Evolutionary conservation across 306 rosid genomes (phyloP).

Genomic region (Myrica gale): DNA sequence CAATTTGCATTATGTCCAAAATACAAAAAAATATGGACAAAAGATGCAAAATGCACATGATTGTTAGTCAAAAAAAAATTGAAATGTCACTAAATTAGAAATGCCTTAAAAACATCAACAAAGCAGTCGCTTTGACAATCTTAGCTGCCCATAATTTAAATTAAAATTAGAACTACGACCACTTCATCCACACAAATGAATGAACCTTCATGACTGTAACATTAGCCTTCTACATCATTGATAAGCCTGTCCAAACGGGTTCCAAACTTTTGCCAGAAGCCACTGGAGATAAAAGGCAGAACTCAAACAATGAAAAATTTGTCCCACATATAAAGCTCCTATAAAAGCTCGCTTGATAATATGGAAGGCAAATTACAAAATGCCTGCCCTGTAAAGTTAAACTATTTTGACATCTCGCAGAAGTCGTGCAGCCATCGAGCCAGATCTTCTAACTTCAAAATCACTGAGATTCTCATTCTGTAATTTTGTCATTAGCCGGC

Average conservation of each 20-base stretch:
- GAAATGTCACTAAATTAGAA: no score
- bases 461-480: constrained; percentile 50
- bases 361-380: not conserved
- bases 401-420: constrained; percentile 67
- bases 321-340: not conserved
- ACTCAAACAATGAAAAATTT: not conserved
- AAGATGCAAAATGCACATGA: no score
- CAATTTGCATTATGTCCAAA: no score
- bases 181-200: not conserved
- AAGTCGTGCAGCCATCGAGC: constrained; percentile 86
- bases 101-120: not conserved
- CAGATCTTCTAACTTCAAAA: constrained; percentile 87
- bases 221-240: not conserved
- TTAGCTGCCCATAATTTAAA: not conserved
- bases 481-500: constrained; percentile 25
- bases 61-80: no score
- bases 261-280: not conserved
- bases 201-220: not conserved
- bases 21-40: no score
- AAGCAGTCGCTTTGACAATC: not conserved
- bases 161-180: not conserved
- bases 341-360: not conserved
- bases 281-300: not conserved
- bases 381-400: constrained; percentile 10
- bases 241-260: not conserved